phyloP scores from a whole-genome alignment of 208 protist species.

The Acanthamoeba healyi region DNA sequence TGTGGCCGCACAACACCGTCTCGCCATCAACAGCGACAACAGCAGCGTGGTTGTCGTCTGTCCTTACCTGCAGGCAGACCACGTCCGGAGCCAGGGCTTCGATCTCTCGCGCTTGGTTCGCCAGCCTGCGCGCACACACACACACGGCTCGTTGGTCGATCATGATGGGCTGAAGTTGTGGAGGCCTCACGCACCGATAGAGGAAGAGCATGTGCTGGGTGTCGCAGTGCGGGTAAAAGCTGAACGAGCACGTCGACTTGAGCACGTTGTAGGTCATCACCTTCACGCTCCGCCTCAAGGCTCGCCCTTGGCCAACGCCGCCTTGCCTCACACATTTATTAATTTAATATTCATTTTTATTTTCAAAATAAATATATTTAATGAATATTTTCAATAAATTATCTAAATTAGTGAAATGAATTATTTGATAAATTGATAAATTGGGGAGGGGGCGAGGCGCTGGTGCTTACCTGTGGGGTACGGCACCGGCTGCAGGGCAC shows the following conservation, averaged over 20 bases:
- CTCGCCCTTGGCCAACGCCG: no score
- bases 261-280: slow-evolving; percentile 49
- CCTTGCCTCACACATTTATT: no score
- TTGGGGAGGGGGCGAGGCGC: no score
- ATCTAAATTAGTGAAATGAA: no score
- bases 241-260: slow-evolving; percentile 54
- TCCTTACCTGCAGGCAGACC: not conserved
- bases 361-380: not conserved
- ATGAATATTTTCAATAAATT: no score
- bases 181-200: slow-evolving; percentile 3
- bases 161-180: not conserved
- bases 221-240: slow-evolving; percentile 25
- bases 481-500: no score
- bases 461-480: no score
- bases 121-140: not conserved
- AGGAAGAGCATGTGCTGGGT: slow-evolving; percentile 8
- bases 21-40: not conserved
- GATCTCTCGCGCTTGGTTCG: slow-evolving; percentile 41
- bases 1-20: no score
- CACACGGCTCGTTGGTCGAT: not conserved
- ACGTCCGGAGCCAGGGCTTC: not conserved
- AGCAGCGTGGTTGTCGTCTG: not conserved
- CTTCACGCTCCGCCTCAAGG: not conserved
- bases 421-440: no score
- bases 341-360: not conserved